Base-by-base conservation (phyloP, 2,329 filamentous ascomycete genomes). In the Penicillium sp. region DNA sequence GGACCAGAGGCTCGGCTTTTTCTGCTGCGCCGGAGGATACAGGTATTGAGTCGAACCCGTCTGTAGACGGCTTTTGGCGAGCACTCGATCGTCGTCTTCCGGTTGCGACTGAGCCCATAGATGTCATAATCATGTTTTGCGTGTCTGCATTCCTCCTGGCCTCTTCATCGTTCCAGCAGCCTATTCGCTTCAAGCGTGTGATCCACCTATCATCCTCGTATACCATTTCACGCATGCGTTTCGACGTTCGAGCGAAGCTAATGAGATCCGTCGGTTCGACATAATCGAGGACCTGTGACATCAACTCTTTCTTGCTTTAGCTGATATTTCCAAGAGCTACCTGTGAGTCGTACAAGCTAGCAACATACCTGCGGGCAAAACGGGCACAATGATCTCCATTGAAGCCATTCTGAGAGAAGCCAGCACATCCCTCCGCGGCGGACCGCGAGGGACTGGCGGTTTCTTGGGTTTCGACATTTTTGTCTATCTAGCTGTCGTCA, bases 181-280 rank as follows among this genome's bases (percentile, higher is more conserved):
- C 90, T 86, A 99, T 96, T 58, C 82, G 86, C 69, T 89, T 89
- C 55, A 99, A 75, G 61, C 90, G 83, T 61, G 90, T 85, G 40
- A 97, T 89, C 94, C 94, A 99, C 77, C 93, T 83, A 50, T 91
- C 90, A 72, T 99, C 94, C 71, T 99, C 94, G 74, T 97, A 99
- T 3, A 97, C 92, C 92, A 99, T 99, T 75, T 99, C 94, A 69
- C 89, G 88, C 81, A 97, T 84, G 59, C 90, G 89, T 68, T 84
- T 88, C 58, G 91, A 96, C 23, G 89, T 86, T 61, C 88, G 86
- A 46, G 94, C 93, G 69, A 91, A 93, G 63, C 86, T 85, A 70
- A 97, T 83, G 66, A 96, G 86, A 71, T 97, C 93, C 59, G 87
- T 78, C 26, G 96, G 83, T 40, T 90, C 88, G 40, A 97, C 84